phyloP scores from a whole-genome alignment of 2,329 filamentous ascomycete genomes.

The Penicillium fuscoglaucum region DNA sequence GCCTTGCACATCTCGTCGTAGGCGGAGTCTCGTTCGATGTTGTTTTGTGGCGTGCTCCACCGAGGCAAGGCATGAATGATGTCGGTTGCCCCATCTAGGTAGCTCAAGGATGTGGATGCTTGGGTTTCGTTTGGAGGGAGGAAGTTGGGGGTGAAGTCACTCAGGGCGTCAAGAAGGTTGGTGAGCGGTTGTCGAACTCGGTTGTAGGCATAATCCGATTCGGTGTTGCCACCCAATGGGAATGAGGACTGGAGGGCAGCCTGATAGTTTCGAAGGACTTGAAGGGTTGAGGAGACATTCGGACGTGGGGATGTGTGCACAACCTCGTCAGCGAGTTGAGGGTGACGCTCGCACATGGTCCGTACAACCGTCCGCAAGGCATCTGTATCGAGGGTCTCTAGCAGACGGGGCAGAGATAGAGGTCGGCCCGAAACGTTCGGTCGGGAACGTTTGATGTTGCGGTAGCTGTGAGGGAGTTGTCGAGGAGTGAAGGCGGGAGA shows the following conservation, averaged over 20 bases:
- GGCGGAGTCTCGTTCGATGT: constrained; percentile 88
- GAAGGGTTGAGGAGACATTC: constrained; percentile 74
- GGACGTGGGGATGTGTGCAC: constrained; percentile 82
- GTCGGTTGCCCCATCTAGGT: constrained; percentile 84
- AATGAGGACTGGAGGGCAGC: constrained; percentile 74
- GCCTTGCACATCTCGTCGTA: constrained; percentile 95
- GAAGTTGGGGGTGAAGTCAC: constrained; percentile 94
- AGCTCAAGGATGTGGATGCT: constrained; percentile 77
- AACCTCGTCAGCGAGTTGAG: constrained; percentile 81
- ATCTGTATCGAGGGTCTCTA: constrained; percentile 86
- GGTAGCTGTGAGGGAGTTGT: constrained; percentile 61
- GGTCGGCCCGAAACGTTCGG: constrained; percentile 69
- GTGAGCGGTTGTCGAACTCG: constrained; percentile 78
- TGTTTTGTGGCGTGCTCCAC: constrained; percentile 86
- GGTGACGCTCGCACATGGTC: constrained; percentile 85
- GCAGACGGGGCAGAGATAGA: constrained; percentile 70
- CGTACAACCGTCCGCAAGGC: constrained; percentile 85
- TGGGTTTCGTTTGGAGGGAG: constrained; percentile 88
- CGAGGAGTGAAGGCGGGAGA: constrained; percentile 75
- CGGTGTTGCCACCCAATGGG: constrained; percentile 79
- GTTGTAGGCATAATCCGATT: constrained; percentile 92
- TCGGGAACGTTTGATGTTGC: constrained; percentile 66
- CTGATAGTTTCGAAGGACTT: constrained; percentile 81
- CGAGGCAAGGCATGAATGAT: constrained; percentile 86
- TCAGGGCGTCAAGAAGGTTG: constrained; percentile 81